Base-by-base conservation (phyloP, 192 early-diverging fungal genomes). In the Entomortierella beljakovae region DNA sequence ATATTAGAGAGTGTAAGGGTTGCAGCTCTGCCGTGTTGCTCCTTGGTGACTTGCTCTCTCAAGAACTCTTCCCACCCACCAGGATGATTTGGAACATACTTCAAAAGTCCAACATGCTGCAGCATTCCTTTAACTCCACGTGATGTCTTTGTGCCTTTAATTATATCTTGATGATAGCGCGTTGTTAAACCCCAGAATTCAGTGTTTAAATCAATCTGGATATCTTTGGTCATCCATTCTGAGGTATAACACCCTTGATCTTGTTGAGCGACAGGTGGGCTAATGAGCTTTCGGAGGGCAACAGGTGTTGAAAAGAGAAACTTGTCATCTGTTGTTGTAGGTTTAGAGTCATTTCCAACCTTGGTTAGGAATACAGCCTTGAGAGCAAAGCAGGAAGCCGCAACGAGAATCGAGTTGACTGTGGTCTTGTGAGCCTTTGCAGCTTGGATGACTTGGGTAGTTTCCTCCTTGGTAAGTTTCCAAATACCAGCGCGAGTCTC, bases 321-420 rank as follows among this genome's bases (percentile, higher is more conserved):
- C 3, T 9, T 38, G 26, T 62, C 59, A 31, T 76, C 62, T 22
- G 72, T 68, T 6, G 72, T 76, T 9, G 64, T 74, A 18, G 59
- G 35, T 13, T 34, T 57, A 4, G 3, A 20, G 0, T 16, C 63
- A 13, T 52, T 23, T 23, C 40, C 63, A 16, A 48, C 65, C 55
- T 68, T 48, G 65, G 72, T 68, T 20, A 76, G 31, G 58, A 68
- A 76, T 16, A 62, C 32, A 34, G 64, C 29, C 43, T 76, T 76
- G 33, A 64, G 38, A 2, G 70, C 70, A 59, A 73, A 73, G 23
- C 32, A 22, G 3, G 70, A 64, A 5, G 70, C 70, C 0, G 61
- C 23, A 18, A 59, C 57, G 22, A 73, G 54, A 0, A 73, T 43
- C 1, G 48, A 22, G 4, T 73, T 38, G 0, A 73, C 62, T 1